Percentiles rank a stretch among this genome's conserved stretches.
phyloP scores from a whole-genome alignment of 2,329 filamentous ascomycete genomes.

The Aspergillus alliaceus region DNA sequence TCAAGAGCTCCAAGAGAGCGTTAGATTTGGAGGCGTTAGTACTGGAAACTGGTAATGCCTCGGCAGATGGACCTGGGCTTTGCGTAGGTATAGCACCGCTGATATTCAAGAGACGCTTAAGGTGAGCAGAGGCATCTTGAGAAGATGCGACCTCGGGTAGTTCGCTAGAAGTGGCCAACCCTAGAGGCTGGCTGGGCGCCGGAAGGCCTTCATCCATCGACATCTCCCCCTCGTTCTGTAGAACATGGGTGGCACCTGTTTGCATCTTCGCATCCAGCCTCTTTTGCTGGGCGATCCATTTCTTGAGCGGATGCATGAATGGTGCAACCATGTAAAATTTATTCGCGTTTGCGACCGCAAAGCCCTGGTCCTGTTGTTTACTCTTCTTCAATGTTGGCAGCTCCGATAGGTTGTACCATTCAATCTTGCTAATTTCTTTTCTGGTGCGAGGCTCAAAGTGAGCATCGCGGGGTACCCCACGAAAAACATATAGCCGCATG shows the following conservation, averaged over 20 bases:
- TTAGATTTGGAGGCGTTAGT: conserved; percentile 47
- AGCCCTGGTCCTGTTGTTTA: conserved; percentile 64
- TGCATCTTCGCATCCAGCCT: conserved; percentile 63
- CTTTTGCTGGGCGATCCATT: conserved; percentile 85
- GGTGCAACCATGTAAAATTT: conserved; percentile 99
- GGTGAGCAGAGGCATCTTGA: conserved; percentile 50
- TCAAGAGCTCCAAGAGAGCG: conserved; percentile 58
- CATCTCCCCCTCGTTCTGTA: conserved; percentile 48
- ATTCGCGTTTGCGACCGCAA: conserved; percentile 64
- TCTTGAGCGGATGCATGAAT: conserved; percentile 80
- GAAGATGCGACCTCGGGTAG: conserved; percentile 40
- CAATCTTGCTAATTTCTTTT: conserved; percentile 96
- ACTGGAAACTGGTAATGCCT: conserved; percentile 19
- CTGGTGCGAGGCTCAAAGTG: conserved; percentile 85
- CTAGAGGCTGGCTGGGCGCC: conserved; percentile 18
- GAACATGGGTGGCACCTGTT: conserved; percentile 43
- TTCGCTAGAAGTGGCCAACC: conserved; percentile 35
- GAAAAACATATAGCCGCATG: conserved; percentile 88
- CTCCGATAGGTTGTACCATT: conserved; percentile 90
- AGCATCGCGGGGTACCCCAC: conserved; percentile 82
- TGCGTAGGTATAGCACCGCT: conserved; percentile 19
- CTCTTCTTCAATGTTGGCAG: conserved; percentile 77
- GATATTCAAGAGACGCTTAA: conserved; percentile 52
- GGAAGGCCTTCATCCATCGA: conserved; percentile 60
- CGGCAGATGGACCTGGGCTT: conserved; percentile 9